A percentile compares a stretch with the other conserved stretches of the same genome.
Conservation (phyloP, 2,329 filamentous ascomycete genomes). For the Cordyceps cicadae region DNA sequence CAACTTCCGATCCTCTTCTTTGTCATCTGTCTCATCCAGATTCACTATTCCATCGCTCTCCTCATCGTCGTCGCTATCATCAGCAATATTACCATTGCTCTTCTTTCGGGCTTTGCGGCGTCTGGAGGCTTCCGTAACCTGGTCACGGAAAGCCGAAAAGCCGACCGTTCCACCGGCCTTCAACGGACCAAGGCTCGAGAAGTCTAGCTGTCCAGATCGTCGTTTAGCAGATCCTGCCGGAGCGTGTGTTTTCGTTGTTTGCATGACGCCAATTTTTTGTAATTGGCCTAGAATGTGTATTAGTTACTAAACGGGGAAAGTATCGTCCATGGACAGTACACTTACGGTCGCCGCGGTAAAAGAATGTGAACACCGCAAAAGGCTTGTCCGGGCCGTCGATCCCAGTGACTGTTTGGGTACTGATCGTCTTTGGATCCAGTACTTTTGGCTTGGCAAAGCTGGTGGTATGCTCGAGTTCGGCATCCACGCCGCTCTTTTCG, state of each 20-base stretch:
- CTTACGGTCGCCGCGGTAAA: slow-evolving; percentile 92
- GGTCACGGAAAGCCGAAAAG: slow-evolving; percentile 80
- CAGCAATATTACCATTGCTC: slow-evolving; percentile 57
- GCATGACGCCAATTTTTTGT: slow-evolving; percentile 88
- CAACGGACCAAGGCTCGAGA: slow-evolving; percentile 74
- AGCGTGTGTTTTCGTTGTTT: slow-evolving; percentile 57
- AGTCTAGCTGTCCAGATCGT: slow-evolving; percentile 75
- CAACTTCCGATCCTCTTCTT: slow-evolving; percentile 50
- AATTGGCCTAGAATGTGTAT: slow-evolving; percentile 62
- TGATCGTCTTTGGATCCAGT: slow-evolving; percentile 92
- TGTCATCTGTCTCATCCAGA: slow-evolving; percentile 56
- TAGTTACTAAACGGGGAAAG: slow-evolving; percentile 5
- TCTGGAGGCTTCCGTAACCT: slow-evolving; percentile 44
- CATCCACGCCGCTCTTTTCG: slow-evolving; percentile 56
- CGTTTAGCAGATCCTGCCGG: slow-evolving; percentile 60
- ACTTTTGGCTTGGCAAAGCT: slow-evolving; percentile 97
- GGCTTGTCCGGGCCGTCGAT: slow-evolving; percentile 94
- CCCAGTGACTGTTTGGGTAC: slow-evolving; percentile 96
- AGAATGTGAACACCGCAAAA: slow-evolving; percentile 94
- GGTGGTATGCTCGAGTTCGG: slow-evolving; percentile 90
- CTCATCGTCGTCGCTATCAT: slow-evolving; percentile 67
- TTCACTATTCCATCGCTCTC: slow-evolving; percentile 53
- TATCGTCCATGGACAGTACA: slow-evolving; percentile 19
- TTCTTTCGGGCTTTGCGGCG: slow-evolving; percentile 52
- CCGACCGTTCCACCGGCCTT: slow-evolving; percentile 83